Evolutionary conservation across 495 filamentous ascomycete species (phyloP).

Genomic region (Bryoglossum gracile): DNA sequence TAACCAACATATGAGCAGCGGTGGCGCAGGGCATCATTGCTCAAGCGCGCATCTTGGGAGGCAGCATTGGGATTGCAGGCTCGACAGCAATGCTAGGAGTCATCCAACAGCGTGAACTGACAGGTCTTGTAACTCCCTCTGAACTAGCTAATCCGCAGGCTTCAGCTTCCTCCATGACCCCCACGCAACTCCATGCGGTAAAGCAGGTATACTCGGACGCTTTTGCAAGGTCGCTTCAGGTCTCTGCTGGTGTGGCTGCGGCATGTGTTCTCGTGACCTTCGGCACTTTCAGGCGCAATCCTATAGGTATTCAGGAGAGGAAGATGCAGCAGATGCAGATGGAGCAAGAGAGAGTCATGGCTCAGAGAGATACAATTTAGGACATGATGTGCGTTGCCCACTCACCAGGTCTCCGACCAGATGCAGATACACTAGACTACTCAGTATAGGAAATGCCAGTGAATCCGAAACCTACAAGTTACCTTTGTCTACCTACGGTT

Average conservation of each 20-base stretch:
- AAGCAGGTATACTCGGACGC: slow-evolving; percentile 17
- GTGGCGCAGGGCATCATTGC: slow-evolving; percentile 42
- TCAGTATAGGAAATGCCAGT: too few species aligned
- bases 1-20: slow-evolving; percentile 26
- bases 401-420: too few species aligned
- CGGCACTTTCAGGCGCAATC: slow-evolving; percentile 1
- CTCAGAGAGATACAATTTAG: too few species aligned
- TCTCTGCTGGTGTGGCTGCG: slow-evolving; percentile 7
- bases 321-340: slow-evolving; percentile 3
- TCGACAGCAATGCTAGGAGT: slow-evolving; percentile 38
- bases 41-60: slow-evolving; percentile 40
- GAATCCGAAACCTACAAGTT: too few species aligned
- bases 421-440: too few species aligned
- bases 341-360: slow-evolving; percentile 5
- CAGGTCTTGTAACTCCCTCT: slow-evolving; percentile 14
- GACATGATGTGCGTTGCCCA: too few species aligned
- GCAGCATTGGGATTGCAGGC: slow-evolving; percentile 42
- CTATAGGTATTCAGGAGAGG: slow-evolving; percentile 5
- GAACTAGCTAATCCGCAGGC: slow-evolving; percentile 24
- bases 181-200: slow-evolving; percentile 9
- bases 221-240: slow-evolving; percentile 10
- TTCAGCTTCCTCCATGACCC: neutral
- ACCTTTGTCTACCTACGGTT: too few species aligned
- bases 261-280: slow-evolving; percentile 6
- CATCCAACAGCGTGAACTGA: slow-evolving; percentile 19